These are phyloP conservation scores for Geotrichum phurueaensis DNA, from an alignment of 1,139 yeast genomes.

Conservation along the genomic window DNA sequence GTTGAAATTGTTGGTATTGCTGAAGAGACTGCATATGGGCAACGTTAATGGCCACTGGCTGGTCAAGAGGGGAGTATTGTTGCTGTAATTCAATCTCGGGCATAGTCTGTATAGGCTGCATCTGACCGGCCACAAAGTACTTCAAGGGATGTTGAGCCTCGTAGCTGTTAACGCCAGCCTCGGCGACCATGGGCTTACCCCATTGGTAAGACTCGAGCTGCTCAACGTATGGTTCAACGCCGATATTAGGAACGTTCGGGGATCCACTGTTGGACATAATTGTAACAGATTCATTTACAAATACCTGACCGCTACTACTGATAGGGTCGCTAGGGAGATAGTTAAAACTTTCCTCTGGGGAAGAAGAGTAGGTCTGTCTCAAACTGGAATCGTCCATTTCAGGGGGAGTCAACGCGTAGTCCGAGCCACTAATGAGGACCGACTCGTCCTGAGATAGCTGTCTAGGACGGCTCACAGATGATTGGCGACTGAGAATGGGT, in stretches of 20 bases:
- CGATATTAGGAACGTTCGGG: background rate
- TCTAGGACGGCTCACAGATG: background rate
- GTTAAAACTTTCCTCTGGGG: slow-evolving; percentile 1
- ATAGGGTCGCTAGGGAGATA: background rate
- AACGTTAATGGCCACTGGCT: background rate
- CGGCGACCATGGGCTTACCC: background rate
- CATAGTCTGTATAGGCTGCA: background rate
- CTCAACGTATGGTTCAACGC: background rate
- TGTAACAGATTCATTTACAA: background rate
- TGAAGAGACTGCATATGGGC: background rate
- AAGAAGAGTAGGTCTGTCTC: background rate
- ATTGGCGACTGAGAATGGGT: background rate
- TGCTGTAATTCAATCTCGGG: background rate
- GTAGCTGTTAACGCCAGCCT: background rate
- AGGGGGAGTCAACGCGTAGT: slow-evolving; percentile 1
- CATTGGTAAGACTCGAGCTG: background rate
- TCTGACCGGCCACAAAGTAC: background rate
- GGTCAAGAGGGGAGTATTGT: background rate
- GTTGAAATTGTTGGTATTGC: background rate
- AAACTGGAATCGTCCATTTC: background rate
- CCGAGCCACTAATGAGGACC: background rate
- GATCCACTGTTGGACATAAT: background rate
- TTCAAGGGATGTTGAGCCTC: background rate
- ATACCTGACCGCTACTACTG: background rate
- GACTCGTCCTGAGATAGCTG: slow-evolving; percentile 2